Evolutionary conservation across 2,329 filamentous ascomycete species (phyloP), one percentile per base, ranked within the genome.

Genomic region (Colletotrichum eleusines): DNA sequence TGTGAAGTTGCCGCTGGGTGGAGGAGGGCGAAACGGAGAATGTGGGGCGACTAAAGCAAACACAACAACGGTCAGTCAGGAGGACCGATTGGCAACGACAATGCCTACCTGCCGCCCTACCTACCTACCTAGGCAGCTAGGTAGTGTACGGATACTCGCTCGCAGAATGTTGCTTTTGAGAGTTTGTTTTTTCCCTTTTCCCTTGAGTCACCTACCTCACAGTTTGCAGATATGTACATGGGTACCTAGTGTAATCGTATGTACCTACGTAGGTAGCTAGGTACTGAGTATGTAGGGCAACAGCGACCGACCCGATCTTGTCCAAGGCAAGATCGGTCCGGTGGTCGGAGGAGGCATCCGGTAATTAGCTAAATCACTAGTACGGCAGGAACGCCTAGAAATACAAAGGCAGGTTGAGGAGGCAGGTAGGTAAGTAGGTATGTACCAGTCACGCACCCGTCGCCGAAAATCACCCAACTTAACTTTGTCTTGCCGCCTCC

Each of bases 41-140:
- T 59, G 63, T 68, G 51, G 63, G 63, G 68, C 53, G 44, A 67
- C 57, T 62, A 58, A 53, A 62, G 57, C 57, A 62, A 51, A 62
- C 35, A 66, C 35, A 61, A 20, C 5, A 40, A 16, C 12, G n/a
- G n/a, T 11, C 12, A 40, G 14, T 18, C 44, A 18, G 31, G 31
- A 33, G 63, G 68, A 53, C 63, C 63, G 68, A 67, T 53, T 71
- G 48, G 68, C 64, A 53, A 38, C 20, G 50, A 71, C 42, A 58
- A 71, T 68, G 44, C 44, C 28, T 46, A 18, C 9, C 9, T 38
- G 12, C 35, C n/a, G n/a, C n/a, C n/a, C n/a, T n/a, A n/a, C n/a
- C n/a, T n/a, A n/a, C n/a, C n/a, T n/a, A n/a, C n/a, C n/a, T n/a
- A n/a, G n/a, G n/a, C n/a, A n/a, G n/a, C n/a, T n/a, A n/a, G n/a